Percentiles rank a stretch among this genome's conserved stretches.
phyloP scores from a whole-genome alignment of 352 stramenopile species.

The Pelagophyceae sp. region DNA sequence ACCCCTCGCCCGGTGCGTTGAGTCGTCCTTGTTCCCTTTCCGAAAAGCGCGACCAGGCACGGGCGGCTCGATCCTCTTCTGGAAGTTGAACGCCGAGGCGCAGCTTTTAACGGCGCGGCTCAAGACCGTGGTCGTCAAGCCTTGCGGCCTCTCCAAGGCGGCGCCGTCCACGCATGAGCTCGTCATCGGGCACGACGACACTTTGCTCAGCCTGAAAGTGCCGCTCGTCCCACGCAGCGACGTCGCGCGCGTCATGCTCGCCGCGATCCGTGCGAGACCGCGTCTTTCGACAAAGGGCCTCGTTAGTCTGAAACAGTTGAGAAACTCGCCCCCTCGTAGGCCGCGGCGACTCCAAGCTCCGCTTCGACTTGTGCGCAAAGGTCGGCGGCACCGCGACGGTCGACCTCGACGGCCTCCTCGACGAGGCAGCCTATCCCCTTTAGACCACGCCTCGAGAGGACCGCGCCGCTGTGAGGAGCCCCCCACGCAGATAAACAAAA shows the following conservation, averaged over 20 bases:
- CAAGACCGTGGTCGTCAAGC: neutral
- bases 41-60: no score
- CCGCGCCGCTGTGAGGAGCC: no score
- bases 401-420: slow-evolving; percentile 2
- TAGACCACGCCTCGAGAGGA: no score
- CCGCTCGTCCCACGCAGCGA: neutral
- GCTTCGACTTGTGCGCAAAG: slow-evolving; percentile 7
- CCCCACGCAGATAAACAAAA: no score
- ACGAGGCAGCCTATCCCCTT: neutral
- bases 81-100: slow-evolving; percentile 9
- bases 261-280: no score
- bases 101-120: neutral
- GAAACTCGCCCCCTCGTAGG: no score
- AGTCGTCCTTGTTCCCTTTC: no score
- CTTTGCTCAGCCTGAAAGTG: neutral
- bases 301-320: no score
- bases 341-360: neutral
- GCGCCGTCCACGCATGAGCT: neutral
- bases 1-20: neutral
- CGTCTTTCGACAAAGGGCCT: no score
- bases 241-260: slow-evolving; percentile 1
- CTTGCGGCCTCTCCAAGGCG: neutral
- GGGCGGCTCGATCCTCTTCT: slow-evolving; percentile 2
- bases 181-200: neutral
- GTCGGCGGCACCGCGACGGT: neutral